A percentile compares a stretch with the other conserved stretches of the same genome.
Conservation (phyloP, 805 yeast genomes). For the Cyberlindnera mrakii region DNA sequence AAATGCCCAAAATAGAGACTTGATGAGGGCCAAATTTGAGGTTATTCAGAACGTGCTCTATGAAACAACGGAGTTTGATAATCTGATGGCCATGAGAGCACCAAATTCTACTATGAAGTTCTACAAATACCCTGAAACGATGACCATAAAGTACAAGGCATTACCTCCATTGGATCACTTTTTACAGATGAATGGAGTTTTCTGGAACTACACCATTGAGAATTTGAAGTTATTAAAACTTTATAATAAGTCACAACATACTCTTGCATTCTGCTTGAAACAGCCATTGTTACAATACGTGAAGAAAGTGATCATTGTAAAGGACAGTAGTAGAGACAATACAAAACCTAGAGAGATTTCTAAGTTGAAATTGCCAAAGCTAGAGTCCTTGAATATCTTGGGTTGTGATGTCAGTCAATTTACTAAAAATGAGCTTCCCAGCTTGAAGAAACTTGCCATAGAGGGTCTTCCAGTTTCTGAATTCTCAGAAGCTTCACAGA, state of each 20-base stretch:
- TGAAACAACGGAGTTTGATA: background rate
- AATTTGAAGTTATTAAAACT: background rate
- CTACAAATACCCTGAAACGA: background rate
- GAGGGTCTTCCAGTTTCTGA: background rate
- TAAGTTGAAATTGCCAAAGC: background rate
- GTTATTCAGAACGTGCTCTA: background rate
- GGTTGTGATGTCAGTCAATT: background rate
- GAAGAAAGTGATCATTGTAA: background rate
- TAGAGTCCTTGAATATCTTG: conserved; percentile 1
- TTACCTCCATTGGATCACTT: background rate
- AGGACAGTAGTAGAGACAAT: background rate
- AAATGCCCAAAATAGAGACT: background rate
- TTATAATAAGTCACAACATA: background rate
- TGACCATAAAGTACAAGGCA: background rate
- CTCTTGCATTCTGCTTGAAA: background rate
- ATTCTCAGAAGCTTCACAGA: background rate
- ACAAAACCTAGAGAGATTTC: background rate
- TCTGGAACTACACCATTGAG: background rate
- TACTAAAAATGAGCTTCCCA: background rate
- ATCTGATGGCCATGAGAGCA: background rate
- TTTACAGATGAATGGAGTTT: background rate
- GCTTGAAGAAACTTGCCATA: conserved; percentile 1
- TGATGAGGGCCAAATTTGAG: background rate
- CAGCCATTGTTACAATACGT: background rate
- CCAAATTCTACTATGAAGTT: background rate